These are phyloP conservation scores for Eimeria tenella DNA, from an alignment of 169 alveolate species.

Conservation along the genomic window DNA sequence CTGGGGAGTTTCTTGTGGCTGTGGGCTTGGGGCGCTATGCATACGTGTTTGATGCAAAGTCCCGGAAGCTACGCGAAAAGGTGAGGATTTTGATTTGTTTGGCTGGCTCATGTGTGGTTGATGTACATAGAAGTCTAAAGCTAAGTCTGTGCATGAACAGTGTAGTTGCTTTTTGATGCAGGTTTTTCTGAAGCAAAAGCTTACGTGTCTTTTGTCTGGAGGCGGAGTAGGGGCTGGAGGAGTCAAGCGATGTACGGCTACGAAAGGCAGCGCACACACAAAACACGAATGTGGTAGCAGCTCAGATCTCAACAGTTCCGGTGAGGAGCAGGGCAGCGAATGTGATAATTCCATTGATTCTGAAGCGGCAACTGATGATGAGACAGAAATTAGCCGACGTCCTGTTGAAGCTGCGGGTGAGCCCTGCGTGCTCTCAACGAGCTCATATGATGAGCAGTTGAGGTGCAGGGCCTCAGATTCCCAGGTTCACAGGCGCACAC, in stretches of 20 bases:
- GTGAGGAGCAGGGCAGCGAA: not conserved
- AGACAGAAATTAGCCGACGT: not conserved
- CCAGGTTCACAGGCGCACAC: too few species aligned
- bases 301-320: conserved; percentile 28
- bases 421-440: too few species aligned
- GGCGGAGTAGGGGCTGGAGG: conserved; percentile 56
- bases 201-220: conserved; percentile 40
- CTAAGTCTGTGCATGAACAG: not conserved
- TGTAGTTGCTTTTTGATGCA: conserved; percentile 13
- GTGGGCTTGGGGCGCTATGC: conserved; percentile 77
- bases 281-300: not conserved
- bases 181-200: conserved; percentile 76
- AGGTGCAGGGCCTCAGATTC: too few species aligned
- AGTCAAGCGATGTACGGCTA: not conserved
- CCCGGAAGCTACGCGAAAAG: conserved; percentile 63
- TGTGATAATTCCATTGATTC: not conserved
- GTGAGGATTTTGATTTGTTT: not conserved
- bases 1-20: conserved; percentile 51
- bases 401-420: too few species aligned
- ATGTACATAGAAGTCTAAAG: not conserved
- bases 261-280: not conserved
- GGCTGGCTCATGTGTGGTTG: too few species aligned
- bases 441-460: too few species aligned
- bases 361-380: not conserved
- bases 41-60: conserved; percentile 27